These are phyloP conservation scores for Cladosporium cucumerinum DNA, from an alignment of 2,329 filamentous ascomycete species.

Conservation along the genomic window DNA sequence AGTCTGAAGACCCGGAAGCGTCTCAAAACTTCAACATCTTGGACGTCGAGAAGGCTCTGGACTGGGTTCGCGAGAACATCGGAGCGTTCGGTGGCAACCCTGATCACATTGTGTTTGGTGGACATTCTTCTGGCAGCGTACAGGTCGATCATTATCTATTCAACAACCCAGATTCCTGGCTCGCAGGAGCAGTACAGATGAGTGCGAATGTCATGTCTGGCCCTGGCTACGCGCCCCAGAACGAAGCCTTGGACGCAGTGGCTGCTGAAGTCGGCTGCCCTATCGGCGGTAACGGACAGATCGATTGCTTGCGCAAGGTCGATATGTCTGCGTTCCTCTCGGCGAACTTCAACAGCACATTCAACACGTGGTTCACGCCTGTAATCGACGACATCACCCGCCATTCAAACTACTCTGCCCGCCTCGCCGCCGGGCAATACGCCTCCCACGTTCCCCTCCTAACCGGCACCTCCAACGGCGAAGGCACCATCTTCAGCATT, in stretches of 20 bases:
- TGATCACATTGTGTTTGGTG: slow-evolving; percentile 72
- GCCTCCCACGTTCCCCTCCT: slow-evolving; percentile 22
- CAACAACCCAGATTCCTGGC: slow-evolving; percentile 57
- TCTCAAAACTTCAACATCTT: slow-evolving; percentile 23
- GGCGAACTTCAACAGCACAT: slow-evolving; percentile 31
- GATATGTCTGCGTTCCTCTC: slow-evolving; percentile 33
- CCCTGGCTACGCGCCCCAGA: slow-evolving; percentile 38
- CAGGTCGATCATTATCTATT: slow-evolving; percentile 41
- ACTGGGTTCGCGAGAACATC: slow-evolving; percentile 46
- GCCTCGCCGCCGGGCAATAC: slow-evolving; percentile 5
- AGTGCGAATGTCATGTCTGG: slow-evolving; percentile 43
- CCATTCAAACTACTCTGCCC: slow-evolving; percentile 5
- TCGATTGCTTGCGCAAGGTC: slow-evolving; percentile 40
- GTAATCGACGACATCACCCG: slow-evolving; percentile 12
- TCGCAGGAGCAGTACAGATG: slow-evolving; percentile 34
- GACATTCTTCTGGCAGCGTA: slow-evolving; percentile 29
- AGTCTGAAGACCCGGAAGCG: slow-evolving; percentile 36
- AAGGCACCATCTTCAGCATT: slow-evolving; percentile 21
- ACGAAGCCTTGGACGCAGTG: slow-evolving; percentile 39
- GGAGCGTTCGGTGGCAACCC: slow-evolving; percentile 66
- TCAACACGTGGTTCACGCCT: slow-evolving; percentile 16
- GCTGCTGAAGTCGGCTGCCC: slow-evolving; percentile 38
- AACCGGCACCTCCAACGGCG: slow-evolving; percentile 29
- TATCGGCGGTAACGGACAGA: slow-evolving; percentile 32
- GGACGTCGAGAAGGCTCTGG: slow-evolving; percentile 6